Conservation (phyloP, 2,329 filamentous ascomycete species). For the Colletotrichum gloeosporioides region DNA sequence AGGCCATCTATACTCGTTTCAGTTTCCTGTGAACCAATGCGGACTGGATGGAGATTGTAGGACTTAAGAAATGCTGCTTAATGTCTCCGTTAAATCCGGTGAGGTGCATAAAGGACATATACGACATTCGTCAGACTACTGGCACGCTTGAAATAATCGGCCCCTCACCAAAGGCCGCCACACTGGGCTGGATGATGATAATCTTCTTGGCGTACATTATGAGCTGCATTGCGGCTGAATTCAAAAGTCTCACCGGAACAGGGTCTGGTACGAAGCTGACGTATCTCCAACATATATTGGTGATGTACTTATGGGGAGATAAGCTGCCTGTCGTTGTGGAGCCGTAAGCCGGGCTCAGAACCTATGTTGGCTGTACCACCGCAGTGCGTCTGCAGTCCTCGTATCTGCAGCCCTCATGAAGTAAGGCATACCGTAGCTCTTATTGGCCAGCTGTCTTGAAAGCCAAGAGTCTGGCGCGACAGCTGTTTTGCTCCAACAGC, state of each 20-base stretch:
- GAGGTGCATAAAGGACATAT: not conserved
- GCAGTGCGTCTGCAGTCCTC: not conserved
- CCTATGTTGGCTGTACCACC: not conserved
- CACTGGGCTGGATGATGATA: not conserved
- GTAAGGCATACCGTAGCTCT: not conserved
- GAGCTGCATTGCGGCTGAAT: not conserved
- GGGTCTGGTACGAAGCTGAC: not conserved
- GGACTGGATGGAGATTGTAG: not conserved
- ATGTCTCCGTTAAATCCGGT: not conserved
- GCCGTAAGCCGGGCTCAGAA: not conserved
- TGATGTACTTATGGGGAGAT: not conserved
- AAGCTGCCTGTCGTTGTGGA: not conserved
- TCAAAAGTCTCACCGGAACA: not conserved
- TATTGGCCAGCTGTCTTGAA: not conserved
- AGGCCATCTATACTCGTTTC: not conserved
- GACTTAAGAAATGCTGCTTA: not conserved
- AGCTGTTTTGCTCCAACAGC: not conserved
- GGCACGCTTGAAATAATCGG: fast-evolving
- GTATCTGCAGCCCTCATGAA: too few relatives aligned
- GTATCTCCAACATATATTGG: not conserved
- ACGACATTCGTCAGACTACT: not conserved
- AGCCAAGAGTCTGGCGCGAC: not conserved
- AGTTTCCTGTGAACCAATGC: not conserved
- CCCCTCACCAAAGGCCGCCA: not conserved
- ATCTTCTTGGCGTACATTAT: not conserved